These are phyloP conservation scores for Diplodia seriata DNA, from an alignment of 2,329 filamentous ascomycete genomes.

Conservation along the genomic window DNA sequence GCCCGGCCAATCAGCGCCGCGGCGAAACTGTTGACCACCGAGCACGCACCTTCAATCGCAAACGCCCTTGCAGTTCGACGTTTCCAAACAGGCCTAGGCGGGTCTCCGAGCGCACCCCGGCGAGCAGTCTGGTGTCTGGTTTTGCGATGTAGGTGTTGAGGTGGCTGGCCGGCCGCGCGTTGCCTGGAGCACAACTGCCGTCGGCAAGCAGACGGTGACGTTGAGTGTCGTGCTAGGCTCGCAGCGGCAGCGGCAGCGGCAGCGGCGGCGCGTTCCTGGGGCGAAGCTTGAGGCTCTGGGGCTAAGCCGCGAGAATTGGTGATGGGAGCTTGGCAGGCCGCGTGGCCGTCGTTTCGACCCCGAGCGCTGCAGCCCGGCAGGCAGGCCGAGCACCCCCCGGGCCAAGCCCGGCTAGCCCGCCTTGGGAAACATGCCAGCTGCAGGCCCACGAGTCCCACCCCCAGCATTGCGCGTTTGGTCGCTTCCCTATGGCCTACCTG, in stretches of 20 bases:
- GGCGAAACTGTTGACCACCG: not conserved
- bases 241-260: too few species aligned
- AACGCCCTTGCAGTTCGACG: slow-evolving; percentile 1
- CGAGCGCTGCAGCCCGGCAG: not conserved
- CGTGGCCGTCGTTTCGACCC: slow-evolving; percentile 18
- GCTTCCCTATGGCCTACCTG: slow-evolving; percentile 9
- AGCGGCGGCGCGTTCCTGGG: not conserved
- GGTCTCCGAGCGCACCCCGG: not conserved
- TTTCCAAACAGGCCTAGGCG: not conserved
- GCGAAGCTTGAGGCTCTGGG: slow-evolving; percentile 20
- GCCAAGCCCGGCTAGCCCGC: slow-evolving; percentile 13
- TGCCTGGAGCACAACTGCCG: not conserved
- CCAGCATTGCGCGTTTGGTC: slow-evolving; percentile 18
- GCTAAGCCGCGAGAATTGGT: slow-evolving; percentile 11
- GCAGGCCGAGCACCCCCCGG: not conserved
- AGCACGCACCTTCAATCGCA: not conserved
- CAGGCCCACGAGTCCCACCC: slow-evolving; percentile 19
- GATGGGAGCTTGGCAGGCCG: slow-evolving; percentile 17
- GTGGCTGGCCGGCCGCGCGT: not conserved
- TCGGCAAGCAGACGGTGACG: not conserved
- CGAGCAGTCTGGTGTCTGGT: too few species aligned
- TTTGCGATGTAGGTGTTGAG: not conserved
- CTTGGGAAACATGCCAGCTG: not conserved
- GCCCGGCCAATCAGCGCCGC: slow-evolving; percentile 7
- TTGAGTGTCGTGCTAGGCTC: not conserved